Evolutionary conservation across 139 green algal genomes (phyloP).

Genomic region (Coelastrella sp.): DNA sequence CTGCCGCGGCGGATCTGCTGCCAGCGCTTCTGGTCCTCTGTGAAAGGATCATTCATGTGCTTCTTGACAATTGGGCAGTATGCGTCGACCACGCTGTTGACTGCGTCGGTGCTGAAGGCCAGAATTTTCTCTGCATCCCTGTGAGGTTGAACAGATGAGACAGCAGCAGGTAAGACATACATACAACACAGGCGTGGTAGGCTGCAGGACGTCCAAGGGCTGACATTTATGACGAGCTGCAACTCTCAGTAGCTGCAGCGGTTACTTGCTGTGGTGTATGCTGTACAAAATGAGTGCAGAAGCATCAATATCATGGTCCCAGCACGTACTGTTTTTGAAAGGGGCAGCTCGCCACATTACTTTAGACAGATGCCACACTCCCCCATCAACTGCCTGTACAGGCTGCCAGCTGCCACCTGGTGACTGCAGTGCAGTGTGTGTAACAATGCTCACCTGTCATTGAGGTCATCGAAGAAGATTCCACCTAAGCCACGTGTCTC

Average conservation of each 20-base stretch:
- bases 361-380: not conserved
- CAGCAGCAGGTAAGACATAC: not conserved
- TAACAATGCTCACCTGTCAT: constrained; percentile 69
- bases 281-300: too few species aligned
- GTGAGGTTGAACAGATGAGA: not conserved
- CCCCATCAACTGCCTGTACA: too few species aligned
- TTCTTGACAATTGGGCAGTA: constrained; percentile 95
- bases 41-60: constrained; percentile 91
- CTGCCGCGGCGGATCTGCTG: constrained; percentile 84
- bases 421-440: not conserved
- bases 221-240: not conserved
- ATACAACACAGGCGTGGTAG: not conserved
- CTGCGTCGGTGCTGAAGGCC: constrained; percentile 85
- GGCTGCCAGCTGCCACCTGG: not conserved
- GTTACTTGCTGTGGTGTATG: too few species aligned
- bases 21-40: constrained; percentile 93
- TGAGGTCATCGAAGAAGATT: constrained; percentile 99
- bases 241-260: not conserved
- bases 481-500: constrained; percentile 92
- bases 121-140: constrained; percentile 77
- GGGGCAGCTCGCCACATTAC: not conserved
- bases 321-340: too few species aligned
- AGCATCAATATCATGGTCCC: too few species aligned
- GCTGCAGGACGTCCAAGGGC: not conserved
- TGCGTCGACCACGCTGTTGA: constrained; percentile 76